Evolutionary conservation across 116 monocot genomes (phyloP).

Genomic region (Dioscorea cayenensis): DNA sequence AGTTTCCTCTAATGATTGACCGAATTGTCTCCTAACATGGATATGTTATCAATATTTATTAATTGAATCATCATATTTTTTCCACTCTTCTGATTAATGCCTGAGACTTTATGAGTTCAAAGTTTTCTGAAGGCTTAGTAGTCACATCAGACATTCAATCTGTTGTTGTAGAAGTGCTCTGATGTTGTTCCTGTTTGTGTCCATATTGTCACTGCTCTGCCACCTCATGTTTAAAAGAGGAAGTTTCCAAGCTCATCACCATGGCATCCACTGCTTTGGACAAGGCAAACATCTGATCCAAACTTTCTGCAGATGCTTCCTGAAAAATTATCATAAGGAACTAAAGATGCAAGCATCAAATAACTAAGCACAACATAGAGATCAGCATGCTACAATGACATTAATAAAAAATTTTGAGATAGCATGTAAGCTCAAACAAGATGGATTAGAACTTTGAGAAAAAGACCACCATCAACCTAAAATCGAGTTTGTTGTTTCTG

Average conservation of each 20-base stretch:
- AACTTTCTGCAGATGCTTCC: conserved; percentile 42
- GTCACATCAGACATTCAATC: conserved; percentile 5
- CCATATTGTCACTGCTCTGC: conserved; percentile 11
- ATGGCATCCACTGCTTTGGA: conserved; percentile 68
- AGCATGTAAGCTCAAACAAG: too few species aligned
- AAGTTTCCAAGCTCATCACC: conserved; percentile 53
- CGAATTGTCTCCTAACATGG: conserved; percentile 12
- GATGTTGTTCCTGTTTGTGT: conserved; percentile 21
- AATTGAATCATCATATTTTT: conserved; percentile 5
- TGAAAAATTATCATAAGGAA: conserved; percentile 72
- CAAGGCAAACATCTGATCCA: conserved; percentile 62
- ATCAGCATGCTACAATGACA: too few species aligned
- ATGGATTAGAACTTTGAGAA: too few species aligned
- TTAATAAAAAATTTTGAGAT: too few species aligned
- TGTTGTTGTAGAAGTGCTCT: neutral
- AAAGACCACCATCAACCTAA: too few species aligned
- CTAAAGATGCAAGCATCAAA: conserved; percentile 17
- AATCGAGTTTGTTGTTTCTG: too few species aligned
- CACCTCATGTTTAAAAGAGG: conserved; percentile 10
- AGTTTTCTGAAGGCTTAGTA: conserved; percentile 9
- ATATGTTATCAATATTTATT: conserved; percentile 8
- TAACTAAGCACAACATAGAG: neutral
- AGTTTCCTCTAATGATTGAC: conserved; percentile 49
- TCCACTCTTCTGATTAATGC: conserved; percentile 14
- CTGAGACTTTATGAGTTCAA: conserved; percentile 31